Conservation (phyloP, 2,329 filamentous ascomycete species). For the Periconia digitata region DNA sequence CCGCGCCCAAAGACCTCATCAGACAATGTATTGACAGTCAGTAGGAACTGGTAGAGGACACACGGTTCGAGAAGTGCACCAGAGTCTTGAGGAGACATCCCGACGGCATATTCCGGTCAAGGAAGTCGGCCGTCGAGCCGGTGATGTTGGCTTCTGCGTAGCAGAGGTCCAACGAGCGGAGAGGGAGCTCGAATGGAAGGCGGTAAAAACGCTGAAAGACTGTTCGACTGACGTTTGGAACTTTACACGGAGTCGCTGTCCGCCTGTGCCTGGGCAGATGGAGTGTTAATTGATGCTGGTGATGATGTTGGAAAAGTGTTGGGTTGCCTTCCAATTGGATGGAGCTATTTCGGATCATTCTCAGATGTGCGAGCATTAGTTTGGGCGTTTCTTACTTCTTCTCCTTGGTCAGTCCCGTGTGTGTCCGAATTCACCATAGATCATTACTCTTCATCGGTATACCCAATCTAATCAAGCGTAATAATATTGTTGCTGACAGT, state of each 20-base stretch:
- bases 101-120: slow-evolving; percentile 37
- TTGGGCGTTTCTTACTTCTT: slow-evolving; percentile 13
- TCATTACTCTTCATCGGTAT: slow-evolving; percentile 11
- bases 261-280: slow-evolving; percentile 6
- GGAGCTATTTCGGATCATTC: slow-evolving; percentile 12
- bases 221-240: slow-evolving; percentile 45
- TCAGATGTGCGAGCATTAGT: slow-evolving; percentile 18
- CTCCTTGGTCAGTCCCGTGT: slow-evolving; percentile 5
- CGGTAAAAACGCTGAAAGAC: slow-evolving; percentile 39
- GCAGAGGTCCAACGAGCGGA: slow-evolving; percentile 43
- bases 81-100: slow-evolving; percentile 42
- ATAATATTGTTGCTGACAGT: neutral
- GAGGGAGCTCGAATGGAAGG: slow-evolving; percentile 42
- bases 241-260: slow-evolving; percentile 35
- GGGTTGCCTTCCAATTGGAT: neutral
- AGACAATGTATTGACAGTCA: slow-evolving; percentile 12
- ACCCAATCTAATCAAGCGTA: slow-evolving; percentile 2
- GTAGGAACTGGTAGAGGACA: slow-evolving; percentile 46
- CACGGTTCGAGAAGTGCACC: slow-evolving; percentile 47
- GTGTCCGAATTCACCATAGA: slow-evolving; percentile 14
- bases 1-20: neutral
- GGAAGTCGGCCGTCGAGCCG: slow-evolving; percentile 42
- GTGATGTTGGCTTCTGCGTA: slow-evolving; percentile 47
- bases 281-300: slow-evolving; percentile 14
- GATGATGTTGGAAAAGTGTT: slow-evolving; percentile 1